Evolutionary conservation across 2,329 filamentous ascomycete species (phyloP).

Genomic region (Pyricularia grisea): DNA sequence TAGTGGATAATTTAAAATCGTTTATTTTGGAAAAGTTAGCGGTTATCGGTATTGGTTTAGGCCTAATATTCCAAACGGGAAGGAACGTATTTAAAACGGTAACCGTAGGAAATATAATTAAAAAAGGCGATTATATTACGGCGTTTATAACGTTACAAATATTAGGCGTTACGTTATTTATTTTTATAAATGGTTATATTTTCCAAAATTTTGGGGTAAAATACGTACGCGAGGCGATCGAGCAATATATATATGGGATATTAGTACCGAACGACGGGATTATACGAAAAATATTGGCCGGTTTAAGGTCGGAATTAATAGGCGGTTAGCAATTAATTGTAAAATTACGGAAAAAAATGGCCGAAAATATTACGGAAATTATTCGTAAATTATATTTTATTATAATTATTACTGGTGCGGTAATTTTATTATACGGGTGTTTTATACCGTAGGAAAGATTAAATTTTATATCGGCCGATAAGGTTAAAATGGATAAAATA

Average conservation of each 20-base stretch:
- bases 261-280: constrained; percentile 2
- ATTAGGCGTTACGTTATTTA: constrained; percentile 15
- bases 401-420: constrained; percentile 14
- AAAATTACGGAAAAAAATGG: background rate
- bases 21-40: constrained; percentile 18
- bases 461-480: background rate
- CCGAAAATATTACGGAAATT: constrained; percentile 15
- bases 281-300: background rate
- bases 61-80: constrained; percentile 20
- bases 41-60: constrained; percentile 21
- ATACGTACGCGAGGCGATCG: constrained; percentile 11
- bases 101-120: background rate
- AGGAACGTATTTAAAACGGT: constrained; percentile 13
- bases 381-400: constrained; percentile 18
- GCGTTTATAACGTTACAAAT: constrained; percentile 25
- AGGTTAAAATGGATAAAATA: background rate
- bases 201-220: constrained; percentile 20
- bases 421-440: constrained; percentile 7
- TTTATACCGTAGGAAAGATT: background rate
- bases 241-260: constrained; percentile 9
- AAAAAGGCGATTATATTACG: constrained; percentile 17
- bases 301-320: background rate
- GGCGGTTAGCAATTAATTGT: background rate
- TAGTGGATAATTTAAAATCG: background rate
- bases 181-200: constrained; percentile 18